Base-by-base conservation (phyloP, 2,329 filamentous ascomycete species). In the Paraconiothyrium brasiliense region DNA sequence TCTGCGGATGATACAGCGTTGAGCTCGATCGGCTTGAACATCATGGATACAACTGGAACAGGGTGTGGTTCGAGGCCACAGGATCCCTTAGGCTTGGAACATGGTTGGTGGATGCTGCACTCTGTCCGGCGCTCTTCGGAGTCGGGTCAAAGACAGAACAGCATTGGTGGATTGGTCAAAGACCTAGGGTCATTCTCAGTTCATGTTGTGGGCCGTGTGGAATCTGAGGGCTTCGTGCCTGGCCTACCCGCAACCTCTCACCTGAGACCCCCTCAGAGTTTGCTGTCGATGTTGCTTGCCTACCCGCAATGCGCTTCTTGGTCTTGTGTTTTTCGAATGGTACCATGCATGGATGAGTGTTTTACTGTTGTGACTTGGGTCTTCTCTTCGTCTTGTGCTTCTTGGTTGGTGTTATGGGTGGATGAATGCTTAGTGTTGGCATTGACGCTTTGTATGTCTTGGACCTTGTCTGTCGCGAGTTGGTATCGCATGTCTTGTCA, bases 41-140 rank as follows among this genome's bases (percentile, higher is more conserved):
- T 60, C 58, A 60, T 44, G 48, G 54, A 57, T 35, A 49, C 14
- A 41, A 16, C 37, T 46, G 48, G 59, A 37, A 61, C 59, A 61
- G 54, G 59, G 59, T 61, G 54, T 61, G 54, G 59, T 57, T 58
- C 48, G 27, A 61, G 54, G 54, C 59, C 59, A 61, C 54, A 58
- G 59, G 59, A 32, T 50, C 59, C 59, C 54, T 61, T 58, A 32
- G 14, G 57, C 44, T 59, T 50, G 35, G 47, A 16, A 58, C 24
- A 48, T 51, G 34, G 47, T 32, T 51, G 51, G 22, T 44, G 51
- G 24, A 16, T 2, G 27, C 27, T 30, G 27, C 27, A 30, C 27
- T 30, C 27, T 30, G 27, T 30, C 27, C 27, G 27, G 27, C 16
- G 49, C n/a, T 24, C 27, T 47, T 6, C n/a, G 27, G 44, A 24